A percentile compares a stretch with the other conserved stretches of the same genome.
These are phyloP conservation scores for Fusarium dimerum DNA, from an alignment of 2,329 filamentous ascomycete species.

Conservation along the genomic window DNA sequence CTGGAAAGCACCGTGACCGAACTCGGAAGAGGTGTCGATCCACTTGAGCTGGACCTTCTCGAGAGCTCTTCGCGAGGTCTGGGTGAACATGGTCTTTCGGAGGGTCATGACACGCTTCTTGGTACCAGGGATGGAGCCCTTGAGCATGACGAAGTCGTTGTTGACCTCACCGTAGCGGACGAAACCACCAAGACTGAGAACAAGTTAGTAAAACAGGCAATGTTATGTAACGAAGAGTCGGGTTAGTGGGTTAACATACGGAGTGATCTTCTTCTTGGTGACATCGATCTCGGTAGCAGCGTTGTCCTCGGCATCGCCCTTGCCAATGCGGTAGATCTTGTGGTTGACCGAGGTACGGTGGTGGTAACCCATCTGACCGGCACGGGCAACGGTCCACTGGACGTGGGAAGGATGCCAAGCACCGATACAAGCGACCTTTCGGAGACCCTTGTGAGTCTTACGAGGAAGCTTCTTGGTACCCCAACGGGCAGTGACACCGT, in stretches of 20 bases:
- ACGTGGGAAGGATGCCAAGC: constrained; percentile 99
- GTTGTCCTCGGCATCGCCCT: constrained; percentile 86
- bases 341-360: constrained; percentile 99
- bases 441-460: constrained; percentile 99
- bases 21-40: constrained; percentile 99
- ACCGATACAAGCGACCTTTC: constrained; percentile 99
- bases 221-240: background rate
- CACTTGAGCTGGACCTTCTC: constrained; percentile 99
- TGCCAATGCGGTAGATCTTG: constrained; percentile 99
- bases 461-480: constrained; percentile 99
- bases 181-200: constrained; percentile 88
- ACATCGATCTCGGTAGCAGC: constrained; percentile 94
- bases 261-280: constrained; percentile 99
- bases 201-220: constrained; percentile 36
- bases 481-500: constrained; percentile 96
- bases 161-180: constrained; percentile 99
- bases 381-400: constrained; percentile 99
- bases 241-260: constrained; percentile 65
- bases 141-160: constrained; percentile 98
- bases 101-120: constrained; percentile 99
- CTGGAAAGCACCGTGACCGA: constrained; percentile 99
- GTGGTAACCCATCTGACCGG: constrained; percentile 99
- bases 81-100: constrained; percentile 96
- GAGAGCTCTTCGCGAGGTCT: constrained; percentile 92
- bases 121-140: constrained; percentile 95